Base-by-base conservation (phyloP, 208 protist genomes). In the Leishmania braziliensis region DNA sequence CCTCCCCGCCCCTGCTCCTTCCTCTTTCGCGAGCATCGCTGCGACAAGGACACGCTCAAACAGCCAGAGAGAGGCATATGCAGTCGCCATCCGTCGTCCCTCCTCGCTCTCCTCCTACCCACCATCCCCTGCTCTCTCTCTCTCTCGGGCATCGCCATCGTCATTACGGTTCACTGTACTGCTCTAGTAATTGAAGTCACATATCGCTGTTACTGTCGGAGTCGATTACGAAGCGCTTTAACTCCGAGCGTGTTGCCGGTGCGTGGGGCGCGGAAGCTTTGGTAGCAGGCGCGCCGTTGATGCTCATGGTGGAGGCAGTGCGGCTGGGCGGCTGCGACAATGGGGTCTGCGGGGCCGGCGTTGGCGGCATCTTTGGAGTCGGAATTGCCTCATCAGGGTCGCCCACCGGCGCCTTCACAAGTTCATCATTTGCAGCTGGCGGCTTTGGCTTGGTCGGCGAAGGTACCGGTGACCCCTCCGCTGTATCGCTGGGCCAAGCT, bases 171-270 rank as follows among this genome's bases (percentile, higher is more conserved):
- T 20, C 10, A 20, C 12, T 43, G 71, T 5, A 8, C 43, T 33
- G 23, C 39, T 43, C 26, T 58, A 16, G 6, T 18, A n/a, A n/a
- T 46, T 12, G 43, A 39, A 29, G 75, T 56, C 5, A 14, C 60
- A 62, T 29, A 18, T 70, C 81, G 78, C 86, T 92, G 75, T 94
- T 87, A 69, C 83, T 91, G 83, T 94, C 90, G 43, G 87, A 90
- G 87, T 96, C 90, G 43, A 94, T 92, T n/a, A 92, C 10, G 66
- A 94, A 90, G 26, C 80, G 78, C 63, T 84, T 82, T 39, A 94
- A 88, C 79, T 88, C 82, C 3, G 75, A 10, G 9, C 84, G 75
- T 8, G 63, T 51, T 36, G 51, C 20, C 46, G 68, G 43, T 60
- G 78, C 66, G 29, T 29, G 46, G n/a, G 68, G 60, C 20, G 23